Conservation (phyloP, 202 grass and related monocot genomes). For the Carex arenaria region DNA sequence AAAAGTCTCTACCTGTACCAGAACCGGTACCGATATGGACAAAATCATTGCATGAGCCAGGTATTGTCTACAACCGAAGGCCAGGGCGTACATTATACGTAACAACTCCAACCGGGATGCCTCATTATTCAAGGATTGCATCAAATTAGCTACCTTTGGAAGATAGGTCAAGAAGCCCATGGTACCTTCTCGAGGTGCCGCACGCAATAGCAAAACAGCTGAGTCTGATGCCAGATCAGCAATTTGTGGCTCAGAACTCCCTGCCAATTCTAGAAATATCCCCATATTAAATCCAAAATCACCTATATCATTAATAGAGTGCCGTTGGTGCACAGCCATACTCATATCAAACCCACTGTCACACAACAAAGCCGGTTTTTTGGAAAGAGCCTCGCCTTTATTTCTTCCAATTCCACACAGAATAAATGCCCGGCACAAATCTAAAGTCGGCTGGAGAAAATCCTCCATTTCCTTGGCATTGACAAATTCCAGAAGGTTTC, state of each 20-base stretch:
- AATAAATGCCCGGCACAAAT: constrained; percentile 79
- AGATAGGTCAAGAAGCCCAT: constrained; percentile 74
- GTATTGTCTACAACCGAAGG: constrained; percentile 82
- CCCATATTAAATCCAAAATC: constrained; percentile 82
- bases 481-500: constrained; percentile 90
- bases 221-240: constrained; percentile 78
- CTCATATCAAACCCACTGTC: constrained; percentile 84
- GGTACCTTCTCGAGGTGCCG: constrained; percentile 71
- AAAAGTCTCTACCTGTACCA: constrained; percentile 65
- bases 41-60: constrained; percentile 86
- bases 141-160: constrained; percentile 47
- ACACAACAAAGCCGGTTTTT: constrained; percentile 65
- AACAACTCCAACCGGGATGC: constrained; percentile 31
- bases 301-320: constrained; percentile 73
- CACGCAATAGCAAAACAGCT: constrained; percentile 62
- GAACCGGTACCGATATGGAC: constrained; percentile 57
- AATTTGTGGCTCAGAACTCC: constrained; percentile 56
- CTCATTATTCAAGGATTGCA: constrained; percentile 58
- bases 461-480: constrained; percentile 89
- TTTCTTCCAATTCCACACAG: constrained; percentile 67
- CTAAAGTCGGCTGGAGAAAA: constrained; percentile 90
- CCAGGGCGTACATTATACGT: constrained; percentile 70
- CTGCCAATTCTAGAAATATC: constrained; percentile 66
- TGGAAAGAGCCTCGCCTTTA: constrained; percentile 63
- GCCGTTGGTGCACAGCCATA: constrained; percentile 77